A percentile compares a stretch with the other conserved stretches of the same genome.
Conservation (phyloP, 441 rosid species). For the Macaranga tanarius region DNA sequence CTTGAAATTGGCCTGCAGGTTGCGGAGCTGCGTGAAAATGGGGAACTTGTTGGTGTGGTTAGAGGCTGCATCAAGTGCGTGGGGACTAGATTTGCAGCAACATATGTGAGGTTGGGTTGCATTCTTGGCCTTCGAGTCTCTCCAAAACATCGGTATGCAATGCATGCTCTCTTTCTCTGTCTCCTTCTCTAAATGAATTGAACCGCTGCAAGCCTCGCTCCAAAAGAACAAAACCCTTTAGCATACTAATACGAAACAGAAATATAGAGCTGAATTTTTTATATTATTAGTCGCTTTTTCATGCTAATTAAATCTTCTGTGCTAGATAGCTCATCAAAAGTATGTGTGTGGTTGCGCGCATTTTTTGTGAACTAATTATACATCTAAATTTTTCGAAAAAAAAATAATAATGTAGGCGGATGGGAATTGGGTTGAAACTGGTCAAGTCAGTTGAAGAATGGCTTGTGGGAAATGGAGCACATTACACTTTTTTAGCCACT, state of each 20-base stretch:
- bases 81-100: conserved; percentile 39
- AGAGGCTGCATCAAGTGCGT: conserved; percentile 63
- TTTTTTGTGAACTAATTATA: no score
- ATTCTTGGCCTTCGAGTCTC: conserved; percentile 62
- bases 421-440: conserved; percentile 58
- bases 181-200: not conserved
- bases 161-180: not conserved
- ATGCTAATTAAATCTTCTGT: no score
- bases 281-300: no score
- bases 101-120: conserved; percentile 48
- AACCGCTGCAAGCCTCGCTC: no score
- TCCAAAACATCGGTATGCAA: conserved; percentile 46
- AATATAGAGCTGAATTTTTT: no score
- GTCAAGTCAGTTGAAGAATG: conserved; percentile 54
- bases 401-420: conserved; percentile 29
- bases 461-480: conserved; percentile 47
- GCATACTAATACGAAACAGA: no score
- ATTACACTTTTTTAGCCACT: conserved; percentile 44
- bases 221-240: no score
- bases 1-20: conserved; percentile 45
- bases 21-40: conserved; percentile 48
- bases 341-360: no score
- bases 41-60: conserved; percentile 62
- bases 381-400: no score
- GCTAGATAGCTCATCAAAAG: no score